Base-by-base conservation (phyloP, 306 rosid species). In the Cyclanthera cordifolia region DNA sequence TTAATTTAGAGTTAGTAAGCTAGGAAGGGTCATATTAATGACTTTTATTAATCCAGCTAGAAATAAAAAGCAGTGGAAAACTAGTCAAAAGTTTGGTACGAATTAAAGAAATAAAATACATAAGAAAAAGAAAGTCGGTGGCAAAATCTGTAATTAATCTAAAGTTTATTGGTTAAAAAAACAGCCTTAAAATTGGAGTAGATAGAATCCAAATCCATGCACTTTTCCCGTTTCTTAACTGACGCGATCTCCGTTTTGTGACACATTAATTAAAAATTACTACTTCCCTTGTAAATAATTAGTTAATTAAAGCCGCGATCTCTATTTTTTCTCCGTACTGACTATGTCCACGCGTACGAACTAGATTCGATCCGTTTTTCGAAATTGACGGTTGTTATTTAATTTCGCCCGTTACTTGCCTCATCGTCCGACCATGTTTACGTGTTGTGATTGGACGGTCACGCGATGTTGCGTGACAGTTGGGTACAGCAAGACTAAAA, bases 161-260 rank as follows among this genome's bases (percentile, higher is more conserved):
- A 15, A 57, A 15, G 4, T 57, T 19, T 20, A 9, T 5, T 2
- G 1, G 8, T 52, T 15, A 43, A 4, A 16, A 30, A 16, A 30
- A 58, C n/a, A 46, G 12, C 46, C 15, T 58, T 30, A 24, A n/a
- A 32, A 58, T 32, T 58, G 1, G 65, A 57, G 28, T 9, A 57
- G 28, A 17, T 9, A 57, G 28, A 17, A 63, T 63, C 51, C 32
- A 4, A 34, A 61, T 61, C 50, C 51, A 20, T 20, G 69, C 32
- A 21, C 32, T 63, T 63, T 63, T 21, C 19, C 50, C 51, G 34
- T 63, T 63, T 63, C 69, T 63, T 63, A 63, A 41, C 69, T 8
- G 69, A 39, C 13, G 19, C 43, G 2, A 37, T 37, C 41, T 11
- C 47, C 51, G 51, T 63, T 64, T 23, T 45, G 11, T 64, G 41